Percentiles rank a stretch among this genome's conserved stretches.
These are phyloP conservation scores for Tricholomella constricta DNA, from an alignment of 768 basidiomycete species.

Conservation along the genomic window DNA sequence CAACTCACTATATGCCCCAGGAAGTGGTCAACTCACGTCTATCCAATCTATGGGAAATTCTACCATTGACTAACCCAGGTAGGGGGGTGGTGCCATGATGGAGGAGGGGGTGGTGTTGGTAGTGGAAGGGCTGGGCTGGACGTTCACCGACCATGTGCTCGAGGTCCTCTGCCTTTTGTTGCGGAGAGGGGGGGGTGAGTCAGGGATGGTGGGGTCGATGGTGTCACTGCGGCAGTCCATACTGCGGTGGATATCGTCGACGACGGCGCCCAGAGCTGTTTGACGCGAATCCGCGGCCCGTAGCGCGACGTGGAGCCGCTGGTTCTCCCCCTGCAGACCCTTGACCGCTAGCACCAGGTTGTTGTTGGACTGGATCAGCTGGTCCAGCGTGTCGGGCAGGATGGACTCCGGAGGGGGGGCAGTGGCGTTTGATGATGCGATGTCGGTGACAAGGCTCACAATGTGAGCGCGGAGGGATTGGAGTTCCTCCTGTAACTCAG, in stretches of 20 bases:
- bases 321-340: not conserved
- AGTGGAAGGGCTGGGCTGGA: too few species aligned
- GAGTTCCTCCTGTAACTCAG: not conserved
- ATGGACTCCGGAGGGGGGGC: not conserved
- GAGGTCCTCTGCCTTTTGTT: not conserved
- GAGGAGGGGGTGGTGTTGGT: too few species aligned
- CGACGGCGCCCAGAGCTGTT: not conserved
- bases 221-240: not conserved
- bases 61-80: conserved; percentile 7
- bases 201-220: not conserved
- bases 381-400: not conserved
- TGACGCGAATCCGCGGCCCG: not conserved
- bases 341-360: not conserved
- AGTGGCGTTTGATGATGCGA: not conserved
- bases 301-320: not conserved
- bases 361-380: not conserved
- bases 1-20: not conserved
- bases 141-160: not conserved
- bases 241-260: not conserved
- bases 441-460: not conserved
- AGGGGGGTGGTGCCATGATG: too few species aligned
- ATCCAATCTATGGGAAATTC: not conserved
- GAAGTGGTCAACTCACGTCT: not conserved
- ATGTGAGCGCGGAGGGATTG: not conserved
- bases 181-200: not conserved